Percentiles rank a stretch among this genome's conserved stretches.
Evolutionary conservation across 192 early-diverging fungal species (phyloP).

Genomic region (Backusella parvicylindrica): DNA sequence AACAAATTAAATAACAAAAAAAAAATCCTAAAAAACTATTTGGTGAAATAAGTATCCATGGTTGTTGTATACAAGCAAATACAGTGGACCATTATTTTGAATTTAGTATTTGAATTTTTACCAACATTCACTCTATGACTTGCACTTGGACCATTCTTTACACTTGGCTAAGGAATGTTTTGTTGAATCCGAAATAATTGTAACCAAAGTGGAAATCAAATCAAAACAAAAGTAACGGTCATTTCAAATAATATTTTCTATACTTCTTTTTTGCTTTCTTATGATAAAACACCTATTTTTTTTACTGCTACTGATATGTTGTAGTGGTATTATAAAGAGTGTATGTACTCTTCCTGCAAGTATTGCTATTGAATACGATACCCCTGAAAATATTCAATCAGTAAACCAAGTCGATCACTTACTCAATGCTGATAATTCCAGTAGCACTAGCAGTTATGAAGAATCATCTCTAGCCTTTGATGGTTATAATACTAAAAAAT

Average conservation of each 20-base stretch:
- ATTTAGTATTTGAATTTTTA: neutral
- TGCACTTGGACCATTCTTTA: neutral
- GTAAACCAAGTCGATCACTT: neutral
- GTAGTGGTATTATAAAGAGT: neutral
- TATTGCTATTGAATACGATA: neutral
- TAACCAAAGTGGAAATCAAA: neutral
- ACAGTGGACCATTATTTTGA: neutral
- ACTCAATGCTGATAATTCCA: neutral
- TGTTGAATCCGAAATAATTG: neutral
- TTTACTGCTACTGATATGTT: neutral
- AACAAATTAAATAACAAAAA: neutral
- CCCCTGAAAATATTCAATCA: neutral
- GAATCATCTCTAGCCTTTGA: neutral
- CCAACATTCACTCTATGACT: neutral
- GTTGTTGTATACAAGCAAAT: neutral
- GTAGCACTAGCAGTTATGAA: neutral
- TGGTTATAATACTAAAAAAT: neutral
- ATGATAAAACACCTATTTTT: neutral
- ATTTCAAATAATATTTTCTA: neutral
- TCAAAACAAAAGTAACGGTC: neutral
- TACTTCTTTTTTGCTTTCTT: neutral
- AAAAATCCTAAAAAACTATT: neutral
- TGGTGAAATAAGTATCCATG: neutral
- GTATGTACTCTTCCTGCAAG: neutral
- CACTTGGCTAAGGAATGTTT: neutral